Evolutionary conservation across 768 basidiomycete species (phyloP).

Genomic region (Chalciporus sphaerocephalus): DNA sequence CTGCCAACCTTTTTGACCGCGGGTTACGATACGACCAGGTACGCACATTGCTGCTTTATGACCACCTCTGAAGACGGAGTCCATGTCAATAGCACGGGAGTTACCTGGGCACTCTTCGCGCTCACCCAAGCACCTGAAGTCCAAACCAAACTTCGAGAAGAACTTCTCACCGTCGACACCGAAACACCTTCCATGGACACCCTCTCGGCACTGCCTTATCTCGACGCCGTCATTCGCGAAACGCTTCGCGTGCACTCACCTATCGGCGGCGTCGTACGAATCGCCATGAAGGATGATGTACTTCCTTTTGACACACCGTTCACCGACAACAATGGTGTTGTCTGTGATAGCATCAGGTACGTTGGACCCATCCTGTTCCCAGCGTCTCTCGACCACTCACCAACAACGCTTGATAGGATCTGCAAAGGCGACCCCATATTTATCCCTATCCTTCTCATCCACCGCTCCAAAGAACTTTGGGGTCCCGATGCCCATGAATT

Average conservation of each 20-base stretch:
- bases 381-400: not conserved
- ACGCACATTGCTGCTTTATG: not conserved
- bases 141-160: constrained; percentile 56
- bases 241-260: constrained; percentile 49
- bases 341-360: constrained; percentile 39
- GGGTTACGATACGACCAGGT: constrained; percentile 55
- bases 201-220: constrained; percentile 59
- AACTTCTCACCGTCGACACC: constrained; percentile 47
- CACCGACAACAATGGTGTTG: constrained; percentile 39
- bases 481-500: constrained; percentile 59
- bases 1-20: constrained; percentile 56
- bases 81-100: constrained; percentile 29
- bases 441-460: constrained; percentile 53
- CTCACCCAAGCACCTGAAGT: constrained; percentile 44
- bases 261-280: constrained; percentile 39
- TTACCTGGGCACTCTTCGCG: constrained; percentile 57
- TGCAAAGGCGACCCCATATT: constrained; percentile 43
- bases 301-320: constrained; percentile 47
- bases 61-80: too few species aligned
- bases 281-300: constrained; percentile 50
- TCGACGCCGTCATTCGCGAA: constrained; percentile 63
- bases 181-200: constrained; percentile 68
- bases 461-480: constrained; percentile 53
- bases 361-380: not conserved
- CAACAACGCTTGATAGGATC: constrained; percentile 23